These are phyloP conservation scores for Aspergillus niger DNA, from an alignment of 2,329 filamentous ascomycete genomes.

Conservation along the genomic window DNA sequence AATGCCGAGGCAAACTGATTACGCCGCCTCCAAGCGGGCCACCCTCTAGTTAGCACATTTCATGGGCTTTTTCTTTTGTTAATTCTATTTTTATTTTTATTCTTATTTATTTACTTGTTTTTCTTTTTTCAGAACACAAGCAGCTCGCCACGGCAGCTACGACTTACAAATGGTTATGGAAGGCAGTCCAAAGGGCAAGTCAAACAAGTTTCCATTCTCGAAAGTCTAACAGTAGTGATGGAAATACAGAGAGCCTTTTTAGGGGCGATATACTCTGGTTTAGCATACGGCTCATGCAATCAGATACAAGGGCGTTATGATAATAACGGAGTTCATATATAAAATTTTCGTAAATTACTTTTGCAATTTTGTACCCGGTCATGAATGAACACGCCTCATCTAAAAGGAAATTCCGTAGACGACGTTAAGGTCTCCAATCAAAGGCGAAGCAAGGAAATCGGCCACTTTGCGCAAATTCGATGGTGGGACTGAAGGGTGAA, in stretches of 20 bases:
- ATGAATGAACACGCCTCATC: constrained; percentile 25
- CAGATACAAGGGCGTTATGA: constrained; percentile 34
- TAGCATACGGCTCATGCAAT: constrained; percentile 8
- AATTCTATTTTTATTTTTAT: no score
- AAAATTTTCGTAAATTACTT: constrained; percentile 29
- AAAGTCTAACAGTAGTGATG: background rate
- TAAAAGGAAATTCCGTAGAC: constrained; percentile 5
- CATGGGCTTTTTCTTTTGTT: no score
- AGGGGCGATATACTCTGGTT: background rate
- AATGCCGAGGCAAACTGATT: no score
- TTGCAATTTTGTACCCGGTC: constrained; percentile 20
- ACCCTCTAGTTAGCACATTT: no score
- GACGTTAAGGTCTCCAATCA: constrained; percentile 6
- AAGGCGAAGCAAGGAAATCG: constrained; percentile 9
- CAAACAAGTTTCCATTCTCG: no score
- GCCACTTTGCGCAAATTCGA: constrained; percentile 13
- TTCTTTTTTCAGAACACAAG: no score
- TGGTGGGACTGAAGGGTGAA: background rate
- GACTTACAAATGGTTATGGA: no score
- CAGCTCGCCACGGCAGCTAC: no score
- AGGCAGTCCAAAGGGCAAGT: no score
- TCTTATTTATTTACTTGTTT: no score
- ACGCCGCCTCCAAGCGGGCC: no score
- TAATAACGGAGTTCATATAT: constrained; percentile 33
- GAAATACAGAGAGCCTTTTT: background rate